Evolutionary conservation across 768 basidiomycete species (phyloP), one percentile per base, ranked within the genome.

Genomic region (Macrolepiota albuminosa): DNA sequence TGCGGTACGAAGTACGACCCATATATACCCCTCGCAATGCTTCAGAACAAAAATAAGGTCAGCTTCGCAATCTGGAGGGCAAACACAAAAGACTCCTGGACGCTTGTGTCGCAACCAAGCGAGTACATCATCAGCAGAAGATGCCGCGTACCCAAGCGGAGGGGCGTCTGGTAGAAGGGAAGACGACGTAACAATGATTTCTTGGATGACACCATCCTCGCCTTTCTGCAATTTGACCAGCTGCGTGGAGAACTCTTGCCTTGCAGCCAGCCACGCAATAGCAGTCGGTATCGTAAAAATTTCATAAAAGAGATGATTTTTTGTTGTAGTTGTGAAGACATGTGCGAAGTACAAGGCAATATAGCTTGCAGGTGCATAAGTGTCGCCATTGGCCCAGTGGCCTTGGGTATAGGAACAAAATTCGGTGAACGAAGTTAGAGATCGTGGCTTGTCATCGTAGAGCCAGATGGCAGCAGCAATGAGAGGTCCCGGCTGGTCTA

Each of bases 91-190:
- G n/a, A 21, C 56, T 14, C 45, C 56, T 21, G 18, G 33, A n/a
- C 55, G 56, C 16, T 50, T 37, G 36, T 57, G 56, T 18, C 16
- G 14, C n/a, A 57, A 16, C 56, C 56, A 57, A 16, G 56, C 45
- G 9, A 57, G 45, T 11, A 57, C 47, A 48, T 57, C 56, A 9
- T 40, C 24, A 26, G 21, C 36, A 18, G 34, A 46, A 4, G 56
- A n/a, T 33, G 56, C 56, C 13, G 33, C n/a, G 49, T 49, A 57
- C 3, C 56, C 56, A 6, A 57, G 47, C 5, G 56, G 56, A 31
- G 56, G 48, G 18, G 56, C 36, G 2, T 37, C 39, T 1, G 47
- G 39, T 11, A 26, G 48, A 29, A 57, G 37, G 8, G 24, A 26
- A 16, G 34, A 37, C 8, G 56, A 9, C 6, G 34, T 21, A 2